Percentiles rank a stretch among this genome's conserved stretches.
These are phyloP conservation scores for Ceratobasidium sp. DNA, from an alignment of 1,284 basidiomycete species.

Conservation along the genomic window DNA sequence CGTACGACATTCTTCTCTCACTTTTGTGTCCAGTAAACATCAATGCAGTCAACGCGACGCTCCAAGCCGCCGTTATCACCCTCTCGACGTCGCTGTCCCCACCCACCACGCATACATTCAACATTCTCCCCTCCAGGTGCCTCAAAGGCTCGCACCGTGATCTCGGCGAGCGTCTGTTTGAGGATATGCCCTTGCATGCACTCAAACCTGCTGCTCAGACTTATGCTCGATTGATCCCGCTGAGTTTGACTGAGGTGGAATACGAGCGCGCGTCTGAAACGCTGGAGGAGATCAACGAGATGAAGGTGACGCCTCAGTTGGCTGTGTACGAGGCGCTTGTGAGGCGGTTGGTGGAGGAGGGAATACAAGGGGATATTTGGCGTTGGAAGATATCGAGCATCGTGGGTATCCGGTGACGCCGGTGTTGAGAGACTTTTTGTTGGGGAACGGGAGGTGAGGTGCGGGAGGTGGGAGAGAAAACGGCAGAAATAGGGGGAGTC, in stretches of 20 bases:
- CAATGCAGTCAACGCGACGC: constrained; percentile 70
- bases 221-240: constrained; percentile 72
- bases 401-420: constrained; percentile 59
- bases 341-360: constrained; percentile 64
- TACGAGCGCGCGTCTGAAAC: constrained; percentile 91
- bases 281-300: constrained; percentile 85
- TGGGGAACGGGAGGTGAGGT: background rate
- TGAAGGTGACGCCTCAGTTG: constrained; percentile 64
- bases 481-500: background rate
- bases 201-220: constrained; percentile 68
- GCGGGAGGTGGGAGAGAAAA: background rate
- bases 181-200: constrained; percentile 67
- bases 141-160: constrained; percentile 64
- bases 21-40: constrained; percentile 65
- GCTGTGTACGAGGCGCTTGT: constrained; percentile 71
- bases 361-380: constrained; percentile 71
- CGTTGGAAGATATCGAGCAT: constrained; percentile 75
- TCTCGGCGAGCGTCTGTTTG: constrained; percentile 66
- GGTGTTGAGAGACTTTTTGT: constrained; percentile 51
- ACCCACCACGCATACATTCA: constrained; percentile 75
- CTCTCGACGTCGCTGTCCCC: constrained; percentile 65
- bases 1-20: constrained; percentile 73
- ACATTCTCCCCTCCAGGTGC: constrained; percentile 74
- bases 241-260: constrained; percentile 73
- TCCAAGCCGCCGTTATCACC: constrained; percentile 66